Evolutionary conservation across 345 rosid species (phyloP).

Genomic region (Lenwebbia sp.): DNA sequence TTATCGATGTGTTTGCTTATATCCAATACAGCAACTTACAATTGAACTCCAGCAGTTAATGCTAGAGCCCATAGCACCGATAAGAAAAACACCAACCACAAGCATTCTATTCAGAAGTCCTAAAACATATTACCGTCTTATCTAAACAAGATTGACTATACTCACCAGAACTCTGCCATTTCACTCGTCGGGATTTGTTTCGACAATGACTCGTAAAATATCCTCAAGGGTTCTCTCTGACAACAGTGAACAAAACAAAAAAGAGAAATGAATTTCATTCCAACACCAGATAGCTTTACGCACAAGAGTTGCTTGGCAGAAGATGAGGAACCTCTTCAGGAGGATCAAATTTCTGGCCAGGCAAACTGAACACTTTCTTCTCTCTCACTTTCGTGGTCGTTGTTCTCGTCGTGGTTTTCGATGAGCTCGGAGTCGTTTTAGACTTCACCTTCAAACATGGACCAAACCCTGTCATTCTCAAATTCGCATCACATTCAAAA

Average conservation of each 20-base stretch:
- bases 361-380: constrained; percentile 80
- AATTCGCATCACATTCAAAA: constrained; percentile 4
- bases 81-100: neutral
- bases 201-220: constrained; percentile 80
- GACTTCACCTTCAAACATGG: constrained; percentile 43
- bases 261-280: neutral
- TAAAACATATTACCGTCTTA: neutral
- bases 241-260: neutral
- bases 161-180: constrained; percentile 96
- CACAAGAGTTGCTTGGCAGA: neutral
- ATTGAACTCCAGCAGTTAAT: neutral
- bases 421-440: constrained; percentile 34
- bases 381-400: constrained; percentile 47
- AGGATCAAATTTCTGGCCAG: constrained; percentile 80
- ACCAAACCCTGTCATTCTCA: constrained; percentile 4
- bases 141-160: neutral
- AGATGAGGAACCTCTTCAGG: constrained; percentile 66
- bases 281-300: neutral
- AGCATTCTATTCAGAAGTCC: neutral
- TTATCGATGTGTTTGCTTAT: neutral
- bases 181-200: constrained; percentile 81
- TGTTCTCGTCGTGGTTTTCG: constrained; percentile 32
- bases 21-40: neutral
- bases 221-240: constrained; percentile 94
- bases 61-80: neutral